Conservation (phyloP, 106 monocot species). For the Platanthera guangdongensis region DNA sequence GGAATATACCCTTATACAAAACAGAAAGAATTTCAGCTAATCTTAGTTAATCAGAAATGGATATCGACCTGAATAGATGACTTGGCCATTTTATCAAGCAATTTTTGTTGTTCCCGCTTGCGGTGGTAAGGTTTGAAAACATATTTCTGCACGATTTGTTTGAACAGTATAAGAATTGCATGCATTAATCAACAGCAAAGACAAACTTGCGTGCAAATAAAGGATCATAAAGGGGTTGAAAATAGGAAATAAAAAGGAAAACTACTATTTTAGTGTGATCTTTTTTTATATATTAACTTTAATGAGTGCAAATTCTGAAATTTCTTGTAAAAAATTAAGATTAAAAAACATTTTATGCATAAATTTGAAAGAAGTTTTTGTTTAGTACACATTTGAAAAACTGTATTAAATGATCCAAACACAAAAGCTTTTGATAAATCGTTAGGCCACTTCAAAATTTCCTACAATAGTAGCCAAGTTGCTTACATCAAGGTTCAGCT, state of each 20-base stretch:
- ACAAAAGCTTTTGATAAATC: neutral
- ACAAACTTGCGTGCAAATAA: neutral
- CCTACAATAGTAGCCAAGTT: no score
- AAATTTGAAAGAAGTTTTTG: neutral
- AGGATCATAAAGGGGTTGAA: neutral
- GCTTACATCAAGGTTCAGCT: no score
- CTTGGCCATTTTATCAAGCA: conserved; percentile 48
- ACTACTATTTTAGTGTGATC: neutral
- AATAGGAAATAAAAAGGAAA: neutral
- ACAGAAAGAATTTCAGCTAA: neutral
- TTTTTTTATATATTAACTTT: neutral
- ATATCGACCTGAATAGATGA: conserved; percentile 50
- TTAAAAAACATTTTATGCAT: neutral
- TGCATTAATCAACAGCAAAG: neutral
- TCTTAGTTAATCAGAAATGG: neutral
- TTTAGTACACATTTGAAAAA: neutral
- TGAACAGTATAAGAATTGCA: neutral
- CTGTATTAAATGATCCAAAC: neutral
- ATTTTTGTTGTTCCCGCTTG: conserved; percentile 53
- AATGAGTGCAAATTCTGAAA: neutral
- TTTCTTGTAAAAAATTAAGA: neutral
- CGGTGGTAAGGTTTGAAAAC: conserved; percentile 65
- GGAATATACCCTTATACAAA: neutral
- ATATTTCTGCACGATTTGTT: conserved; percentile 48
- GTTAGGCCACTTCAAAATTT: neutral